Evolutionary conservation across 768 basidiomycete genomes (phyloP).

Genomic region (Suillus luteus): DNA sequence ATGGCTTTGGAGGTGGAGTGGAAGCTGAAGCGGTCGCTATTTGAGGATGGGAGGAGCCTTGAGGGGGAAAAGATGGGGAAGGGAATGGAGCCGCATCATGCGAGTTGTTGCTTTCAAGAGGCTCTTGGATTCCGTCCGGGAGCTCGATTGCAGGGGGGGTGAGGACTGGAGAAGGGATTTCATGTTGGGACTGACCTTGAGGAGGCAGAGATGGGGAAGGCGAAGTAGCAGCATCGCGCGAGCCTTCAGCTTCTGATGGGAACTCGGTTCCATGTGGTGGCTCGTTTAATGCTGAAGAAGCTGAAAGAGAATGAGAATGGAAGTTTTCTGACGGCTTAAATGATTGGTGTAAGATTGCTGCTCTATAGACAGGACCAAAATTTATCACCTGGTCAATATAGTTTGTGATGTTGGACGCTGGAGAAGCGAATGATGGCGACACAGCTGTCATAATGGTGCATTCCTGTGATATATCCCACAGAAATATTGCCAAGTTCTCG

Average conservation of each 20-base stretch:
- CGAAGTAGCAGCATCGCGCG: background rate
- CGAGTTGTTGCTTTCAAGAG: background rate
- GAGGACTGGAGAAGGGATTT: background rate
- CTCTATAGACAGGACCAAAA: too few species aligned
- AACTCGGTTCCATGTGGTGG: background rate
- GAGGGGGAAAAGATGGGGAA: background rate
- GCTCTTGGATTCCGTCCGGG: background rate
- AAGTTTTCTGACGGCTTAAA: too few species aligned
- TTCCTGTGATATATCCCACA: too few species aligned
- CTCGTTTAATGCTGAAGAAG: background rate
- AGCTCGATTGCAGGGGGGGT: background rate
- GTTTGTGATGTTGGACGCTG: too few species aligned
- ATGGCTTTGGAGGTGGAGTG: background rate
- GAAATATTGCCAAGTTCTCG: too few species aligned
- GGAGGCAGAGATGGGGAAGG: background rate
- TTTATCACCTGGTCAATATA: too few species aligned
- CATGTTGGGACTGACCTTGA: background rate
- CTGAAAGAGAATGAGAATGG: background rate
- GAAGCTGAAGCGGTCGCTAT: background rate
- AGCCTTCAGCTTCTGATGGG: background rate
- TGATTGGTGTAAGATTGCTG: too few species aligned
- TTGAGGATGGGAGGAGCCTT: background rate
- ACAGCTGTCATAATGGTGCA: too few species aligned
- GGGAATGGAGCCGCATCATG: background rate
- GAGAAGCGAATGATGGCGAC: too few species aligned